Evolutionary conservation across 2,329 filamentous ascomycete genomes (phyloP).

Genomic region (Talaromyces sp.): DNA sequence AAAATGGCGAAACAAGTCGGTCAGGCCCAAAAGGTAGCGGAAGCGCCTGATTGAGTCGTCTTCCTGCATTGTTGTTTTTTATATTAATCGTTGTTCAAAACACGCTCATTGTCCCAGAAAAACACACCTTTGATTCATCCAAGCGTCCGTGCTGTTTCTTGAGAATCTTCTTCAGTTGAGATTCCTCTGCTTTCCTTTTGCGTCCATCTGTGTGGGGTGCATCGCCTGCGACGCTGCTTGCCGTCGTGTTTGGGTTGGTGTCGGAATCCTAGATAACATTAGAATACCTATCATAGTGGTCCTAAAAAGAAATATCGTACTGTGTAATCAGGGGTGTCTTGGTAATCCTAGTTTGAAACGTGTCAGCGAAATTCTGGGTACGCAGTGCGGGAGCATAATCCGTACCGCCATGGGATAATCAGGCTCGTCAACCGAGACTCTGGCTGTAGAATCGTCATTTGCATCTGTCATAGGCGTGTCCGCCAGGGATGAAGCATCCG

Average conservation of each 20-base stretch:
- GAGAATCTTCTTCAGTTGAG: conserved; percentile 84
- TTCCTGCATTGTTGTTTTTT: conserved; percentile 52
- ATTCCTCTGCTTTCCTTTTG: conserved; percentile 78
- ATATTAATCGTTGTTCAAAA: neutral
- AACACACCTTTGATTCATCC: conserved; percentile 79
- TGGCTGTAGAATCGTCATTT: conserved; percentile 28
- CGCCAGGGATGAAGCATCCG: conserved; percentile 37
- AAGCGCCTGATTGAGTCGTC: conserved; percentile 94
- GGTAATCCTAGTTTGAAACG: conserved; percentile 35
- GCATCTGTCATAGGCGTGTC: conserved; percentile 45
- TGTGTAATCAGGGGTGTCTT: conserved; percentile 60
- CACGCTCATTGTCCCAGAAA: neutral
- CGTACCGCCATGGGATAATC: conserved; percentile 39
- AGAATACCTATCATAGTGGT: conserved; percentile 14
- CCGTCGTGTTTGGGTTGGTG: conserved; percentile 62
- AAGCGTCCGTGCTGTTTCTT: conserved; percentile 91
- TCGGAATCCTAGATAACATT: conserved; percentile 51
- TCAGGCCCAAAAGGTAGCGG: conserved; percentile 87
- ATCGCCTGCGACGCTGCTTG: conserved; percentile 83
- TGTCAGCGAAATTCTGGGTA: neutral
- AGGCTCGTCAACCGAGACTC: conserved; percentile 29
- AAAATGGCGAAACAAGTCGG: conserved; percentile 96
- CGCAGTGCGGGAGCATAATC: neutral
- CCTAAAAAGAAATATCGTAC: neutral
- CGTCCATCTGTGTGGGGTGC: conserved; percentile 63